phyloP scores from a whole-genome alignment of 441 rosid genomes.

The Pelargonium citronellum region DNA sequence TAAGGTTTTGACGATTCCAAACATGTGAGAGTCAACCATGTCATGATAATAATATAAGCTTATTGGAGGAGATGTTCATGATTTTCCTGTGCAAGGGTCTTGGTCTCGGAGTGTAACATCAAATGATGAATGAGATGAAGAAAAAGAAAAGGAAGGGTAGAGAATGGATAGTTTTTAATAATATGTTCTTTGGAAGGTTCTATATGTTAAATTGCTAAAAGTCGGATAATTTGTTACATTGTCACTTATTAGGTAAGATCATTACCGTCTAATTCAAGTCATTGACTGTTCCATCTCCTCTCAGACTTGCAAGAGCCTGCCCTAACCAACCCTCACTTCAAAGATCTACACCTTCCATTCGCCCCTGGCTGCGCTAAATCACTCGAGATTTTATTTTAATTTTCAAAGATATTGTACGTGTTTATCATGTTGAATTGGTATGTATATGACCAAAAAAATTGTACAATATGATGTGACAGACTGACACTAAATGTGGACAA shows the following conservation, averaged over 20 bases:
- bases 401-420: no score
- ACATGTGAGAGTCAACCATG: no score
- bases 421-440: no score
- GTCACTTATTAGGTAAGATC: constrained; percentile 18
- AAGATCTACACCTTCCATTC: no score
- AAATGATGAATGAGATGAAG: not conserved
- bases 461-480: no score
- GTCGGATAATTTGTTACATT: constrained; percentile 24
- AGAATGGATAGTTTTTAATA: not conserved
- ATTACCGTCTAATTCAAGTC: not conserved
- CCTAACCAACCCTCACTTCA: not conserved
- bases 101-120: constrained; percentile 21
- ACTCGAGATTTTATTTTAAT: no score
- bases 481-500: no score
- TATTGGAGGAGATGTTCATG: constrained; percentile 9
- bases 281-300: not conserved
- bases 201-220: constrained; percentile 17
- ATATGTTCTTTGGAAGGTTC: constrained; percentile 14
- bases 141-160: not conserved
- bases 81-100: not conserved
- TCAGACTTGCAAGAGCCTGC: not conserved
- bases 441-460: no score
- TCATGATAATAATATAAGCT: not conserved
- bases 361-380: no score
- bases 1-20: no score